A percentile compares a stretch with the other conserved stretches of the same genome.
These are phyloP conservation scores for Lolium rigidum DNA, from an alignment of 176 grass and related monocot species.

Conservation along the genomic window DNA sequence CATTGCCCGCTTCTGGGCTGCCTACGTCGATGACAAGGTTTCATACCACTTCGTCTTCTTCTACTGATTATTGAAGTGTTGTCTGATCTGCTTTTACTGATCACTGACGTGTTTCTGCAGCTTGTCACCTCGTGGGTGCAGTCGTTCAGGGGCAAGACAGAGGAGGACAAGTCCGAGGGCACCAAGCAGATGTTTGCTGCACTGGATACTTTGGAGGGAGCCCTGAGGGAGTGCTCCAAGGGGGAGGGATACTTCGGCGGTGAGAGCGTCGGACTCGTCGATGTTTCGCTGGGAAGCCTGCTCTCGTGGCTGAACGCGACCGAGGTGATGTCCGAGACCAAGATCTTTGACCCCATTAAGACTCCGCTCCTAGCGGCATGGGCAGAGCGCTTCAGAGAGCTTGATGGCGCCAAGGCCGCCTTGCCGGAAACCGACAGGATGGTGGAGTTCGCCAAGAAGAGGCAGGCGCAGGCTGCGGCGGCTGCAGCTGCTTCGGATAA, in stretches of 20 bases:
- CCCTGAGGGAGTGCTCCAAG: too few species aligned
- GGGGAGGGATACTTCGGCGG: too few species aligned
- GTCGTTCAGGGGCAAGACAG: too few species aligned
- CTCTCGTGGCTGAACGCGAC: not conserved
- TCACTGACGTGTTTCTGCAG: too few species aligned
- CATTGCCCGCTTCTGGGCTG: not conserved
- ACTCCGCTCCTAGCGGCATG: constrained; percentile 44
- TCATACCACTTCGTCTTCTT: not conserved
- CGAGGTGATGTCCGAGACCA: constrained; percentile 18
- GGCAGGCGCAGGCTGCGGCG: not conserved
- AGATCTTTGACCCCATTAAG: constrained; percentile 29
- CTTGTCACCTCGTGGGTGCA: too few species aligned
- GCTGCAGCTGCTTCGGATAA: not conserved
- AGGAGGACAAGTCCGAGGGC: too few species aligned
- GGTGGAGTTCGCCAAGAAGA: constrained; percentile 17
- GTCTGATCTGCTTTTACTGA: too few species aligned
- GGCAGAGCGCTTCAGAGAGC: constrained; percentile 38
- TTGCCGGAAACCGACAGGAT: constrained; percentile 16
- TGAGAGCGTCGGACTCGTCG: constrained; percentile 36
- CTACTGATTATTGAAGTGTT: too few species aligned
- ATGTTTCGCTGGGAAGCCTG: constrained; percentile 36
- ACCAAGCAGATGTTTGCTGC: too few species aligned
- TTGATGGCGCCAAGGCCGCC: constrained; percentile 25
- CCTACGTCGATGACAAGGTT: not conserved
- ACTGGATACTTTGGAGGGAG: too few species aligned